Evolutionary conservation across 129 eudicot species (phyloP).

Genomic region (Tagetes patula): DNA sequence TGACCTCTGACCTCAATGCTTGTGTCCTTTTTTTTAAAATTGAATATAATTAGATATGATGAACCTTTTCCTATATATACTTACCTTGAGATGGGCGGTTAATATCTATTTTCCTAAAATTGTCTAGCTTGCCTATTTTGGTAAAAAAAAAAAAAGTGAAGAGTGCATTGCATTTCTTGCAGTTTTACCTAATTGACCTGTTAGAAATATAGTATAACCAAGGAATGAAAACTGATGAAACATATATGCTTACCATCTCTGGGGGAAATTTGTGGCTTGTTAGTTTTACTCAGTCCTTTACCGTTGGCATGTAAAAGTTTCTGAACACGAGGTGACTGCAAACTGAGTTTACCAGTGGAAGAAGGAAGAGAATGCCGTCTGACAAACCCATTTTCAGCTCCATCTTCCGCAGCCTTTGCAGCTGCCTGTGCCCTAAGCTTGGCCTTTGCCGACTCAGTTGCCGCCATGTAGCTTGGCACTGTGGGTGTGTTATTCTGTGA

Average conservation of each 20-base stretch:
- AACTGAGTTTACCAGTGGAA: conserved; percentile 53
- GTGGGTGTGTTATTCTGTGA: conserved; percentile 59
- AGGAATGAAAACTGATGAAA: not conserved
- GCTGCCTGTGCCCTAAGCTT: conserved; percentile 75
- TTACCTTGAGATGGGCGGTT: not conserved
- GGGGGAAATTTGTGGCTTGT: conserved; percentile 44
- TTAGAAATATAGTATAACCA: not conserved
- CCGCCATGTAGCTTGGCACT: conserved; percentile 88
- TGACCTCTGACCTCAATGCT: not conserved
- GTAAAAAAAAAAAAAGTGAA: not conserved
- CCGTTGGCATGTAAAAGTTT: conserved; percentile 62
- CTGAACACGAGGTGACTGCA: conserved; percentile 75
- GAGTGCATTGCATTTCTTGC: not conserved
- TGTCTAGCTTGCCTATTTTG: not conserved
- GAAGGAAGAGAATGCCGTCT: conserved; percentile 84
- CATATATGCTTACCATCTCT: conserved; percentile 54
- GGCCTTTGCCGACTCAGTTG: conserved; percentile 88
- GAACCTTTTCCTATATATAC: not conserved
- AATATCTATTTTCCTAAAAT: not conserved
- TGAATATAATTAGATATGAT: not conserved
- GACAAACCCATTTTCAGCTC: conserved; percentile 50
- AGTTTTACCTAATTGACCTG: not conserved
- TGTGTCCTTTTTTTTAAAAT: not conserved
- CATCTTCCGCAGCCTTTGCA: conserved; percentile 59
- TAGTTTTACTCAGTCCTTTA: conserved; percentile 59